Evolutionary conservation across 495 filamentous ascomycete species (phyloP).

Genomic region (Pyrenopolyporus hunteri): DNA sequence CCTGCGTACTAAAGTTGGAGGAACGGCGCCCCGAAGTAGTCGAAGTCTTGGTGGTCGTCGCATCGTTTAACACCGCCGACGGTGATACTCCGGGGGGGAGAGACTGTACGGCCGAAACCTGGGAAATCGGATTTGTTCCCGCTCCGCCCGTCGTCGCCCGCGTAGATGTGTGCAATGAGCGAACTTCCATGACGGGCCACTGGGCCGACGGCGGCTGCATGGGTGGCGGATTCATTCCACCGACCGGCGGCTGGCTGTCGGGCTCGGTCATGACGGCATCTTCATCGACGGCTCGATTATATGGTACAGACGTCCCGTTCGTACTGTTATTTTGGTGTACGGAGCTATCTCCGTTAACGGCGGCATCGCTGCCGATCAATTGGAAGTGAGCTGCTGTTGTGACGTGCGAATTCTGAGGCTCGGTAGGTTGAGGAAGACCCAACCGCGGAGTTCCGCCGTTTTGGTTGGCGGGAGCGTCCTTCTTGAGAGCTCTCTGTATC

Average conservation of each 20-base stretch:
- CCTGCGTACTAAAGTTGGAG: slow-evolving; percentile 66
- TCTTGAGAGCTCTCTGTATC: slow-evolving; percentile 64
- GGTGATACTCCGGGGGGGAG: slow-evolving; percentile 78
- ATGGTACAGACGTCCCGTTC: slow-evolving; percentile 72
- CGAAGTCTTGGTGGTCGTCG: slow-evolving; percentile 82
- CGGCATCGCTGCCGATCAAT: slow-evolving; percentile 53
- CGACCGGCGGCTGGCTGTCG: slow-evolving; percentile 57
- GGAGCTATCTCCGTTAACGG: slow-evolving; percentile 60
- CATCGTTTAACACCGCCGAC: slow-evolving; percentile 78
- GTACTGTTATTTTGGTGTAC: slow-evolving; percentile 57
- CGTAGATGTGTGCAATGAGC: slow-evolving; percentile 38
- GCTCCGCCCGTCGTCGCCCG: slow-evolving; percentile 47
- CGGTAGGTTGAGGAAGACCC: slow-evolving; percentile 59
- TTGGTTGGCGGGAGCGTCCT: slow-evolving; percentile 51
- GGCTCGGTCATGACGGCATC: slow-evolving; percentile 64
- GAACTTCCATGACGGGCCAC: slow-evolving; percentile 34
- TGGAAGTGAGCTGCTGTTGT: slow-evolving; percentile 55
- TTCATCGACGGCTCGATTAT: slow-evolving; percentile 56
- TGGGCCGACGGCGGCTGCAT: slow-evolving; percentile 47
- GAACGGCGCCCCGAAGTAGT: slow-evolving; percentile 68
- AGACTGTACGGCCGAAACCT: slow-evolving; percentile 74
- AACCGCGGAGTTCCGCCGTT: slow-evolving; percentile 41
- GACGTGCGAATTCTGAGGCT: slow-evolving; percentile 50
- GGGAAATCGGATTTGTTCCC: slow-evolving; percentile 58
- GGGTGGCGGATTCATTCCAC: slow-evolving; percentile 40